phyloP scores from a whole-genome alignment of 2,329 filamentous ascomycete genomes.

The Alternaria incomplexa region DNA sequence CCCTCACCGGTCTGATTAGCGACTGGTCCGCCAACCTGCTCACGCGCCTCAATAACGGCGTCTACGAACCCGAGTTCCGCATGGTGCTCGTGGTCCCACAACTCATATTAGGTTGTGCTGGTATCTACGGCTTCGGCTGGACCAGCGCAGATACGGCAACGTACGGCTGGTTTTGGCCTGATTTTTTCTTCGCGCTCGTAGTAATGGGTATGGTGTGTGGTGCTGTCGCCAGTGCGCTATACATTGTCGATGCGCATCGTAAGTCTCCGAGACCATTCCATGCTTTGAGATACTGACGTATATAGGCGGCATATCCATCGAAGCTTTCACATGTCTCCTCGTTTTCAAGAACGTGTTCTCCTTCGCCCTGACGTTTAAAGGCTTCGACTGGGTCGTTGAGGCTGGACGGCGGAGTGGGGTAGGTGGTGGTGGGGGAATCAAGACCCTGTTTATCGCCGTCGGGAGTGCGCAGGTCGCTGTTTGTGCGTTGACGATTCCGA shows the following conservation, averaged over 20 bases:
- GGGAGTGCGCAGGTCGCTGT: slow-evolving; percentile 78
- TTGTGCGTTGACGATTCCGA: slow-evolving; percentile 75
- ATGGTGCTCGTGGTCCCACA: slow-evolving; percentile 84
- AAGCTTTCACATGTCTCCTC: slow-evolving; percentile 87
- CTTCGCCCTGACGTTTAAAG: slow-evolving; percentile 82
- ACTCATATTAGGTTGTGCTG: slow-evolving; percentile 76
- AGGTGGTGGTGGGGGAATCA: slow-evolving; percentile 56
- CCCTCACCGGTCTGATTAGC: slow-evolving; percentile 73
- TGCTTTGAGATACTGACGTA: neutral
- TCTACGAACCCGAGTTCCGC: slow-evolving; percentile 92
- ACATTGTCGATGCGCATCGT: slow-evolving; percentile 93
- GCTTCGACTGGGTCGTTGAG: slow-evolving; percentile 80
- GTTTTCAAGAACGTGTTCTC: slow-evolving; percentile 96
- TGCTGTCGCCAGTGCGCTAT: slow-evolving; percentile 82
- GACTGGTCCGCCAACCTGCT: slow-evolving; percentile 75
- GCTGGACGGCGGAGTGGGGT: slow-evolving; percentile 19
- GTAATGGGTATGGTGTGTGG: slow-evolving; percentile 92
- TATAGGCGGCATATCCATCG: slow-evolving; percentile 77
- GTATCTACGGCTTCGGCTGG: slow-evolving; percentile 84
- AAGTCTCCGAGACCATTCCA: slow-evolving; percentile 7
- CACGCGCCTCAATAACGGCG: slow-evolving; percentile 75
- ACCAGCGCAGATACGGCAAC: slow-evolving; percentile 66
- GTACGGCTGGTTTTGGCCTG: slow-evolving; percentile 75
- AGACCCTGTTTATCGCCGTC: slow-evolving; percentile 72
- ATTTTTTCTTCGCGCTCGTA: slow-evolving; percentile 83